phyloP scores from a whole-genome alignment of 2,329 filamentous ascomycete genomes.

The Lasiodiplodia gonubiensis region DNA sequence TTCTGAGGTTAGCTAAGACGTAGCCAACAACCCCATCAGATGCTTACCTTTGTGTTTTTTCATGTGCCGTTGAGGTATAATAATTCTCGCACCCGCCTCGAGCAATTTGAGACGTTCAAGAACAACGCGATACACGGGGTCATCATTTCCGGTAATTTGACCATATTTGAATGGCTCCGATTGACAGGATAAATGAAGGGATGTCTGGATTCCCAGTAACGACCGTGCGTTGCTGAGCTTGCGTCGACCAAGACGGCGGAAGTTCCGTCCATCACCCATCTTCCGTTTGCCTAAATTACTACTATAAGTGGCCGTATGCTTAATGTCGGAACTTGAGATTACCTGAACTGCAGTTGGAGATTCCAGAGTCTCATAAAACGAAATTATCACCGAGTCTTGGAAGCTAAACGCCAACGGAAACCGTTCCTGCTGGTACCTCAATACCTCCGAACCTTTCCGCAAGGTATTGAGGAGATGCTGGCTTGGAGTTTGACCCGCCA shows the following conservation, averaged over 20 bases:
- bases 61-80: too few relatives aligned
- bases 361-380: not conserved
- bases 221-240: not conserved
- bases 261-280: not conserved
- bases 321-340: accelerated
- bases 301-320: too few relatives aligned
- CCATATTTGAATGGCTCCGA: not conserved
- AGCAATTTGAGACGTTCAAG: too few relatives aligned
- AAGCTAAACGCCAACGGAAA: too few relatives aligned
- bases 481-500: not conserved
- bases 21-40: too few relatives aligned
- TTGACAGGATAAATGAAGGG: not conserved
- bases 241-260: not conserved
- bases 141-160: not conserved
- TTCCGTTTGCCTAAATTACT: not conserved
- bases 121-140: too few relatives aligned
- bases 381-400: not conserved
- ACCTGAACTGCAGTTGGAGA: not conserved
- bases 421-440: not conserved
- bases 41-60: too few relatives aligned
- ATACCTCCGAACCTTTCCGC: not conserved
- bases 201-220: not conserved
- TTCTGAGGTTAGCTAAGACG: too few relatives aligned
- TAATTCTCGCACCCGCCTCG: too few relatives aligned
- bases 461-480: not conserved